Evolutionary conservation across 331 rosid genomes (phyloP), one percentile per base, ranked within the genome.

Genomic region (Pyracantha coccinea): DNA sequence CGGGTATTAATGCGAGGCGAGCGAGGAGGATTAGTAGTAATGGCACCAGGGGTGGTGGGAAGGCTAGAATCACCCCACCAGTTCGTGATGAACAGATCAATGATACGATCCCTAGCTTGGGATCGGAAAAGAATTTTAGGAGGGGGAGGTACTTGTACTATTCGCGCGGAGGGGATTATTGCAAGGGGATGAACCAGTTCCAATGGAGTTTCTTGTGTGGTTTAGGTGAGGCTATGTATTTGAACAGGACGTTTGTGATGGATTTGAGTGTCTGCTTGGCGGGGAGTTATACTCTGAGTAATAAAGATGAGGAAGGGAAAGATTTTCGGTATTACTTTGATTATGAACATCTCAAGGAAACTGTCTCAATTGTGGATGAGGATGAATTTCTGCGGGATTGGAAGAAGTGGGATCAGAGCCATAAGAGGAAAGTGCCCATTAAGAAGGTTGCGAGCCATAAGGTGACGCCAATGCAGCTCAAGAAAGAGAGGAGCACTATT

Each of bases 201-300:
- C 19, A 92, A 80, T 95, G 99, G 99, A 95, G 99, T 79, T 90
- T 92, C 84, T 86, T 95, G 91, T 95, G 99, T 76, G 97, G 97
- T 13, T 84, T 95, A 75, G 99, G 99, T 21, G 99, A 95, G 81
- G 97, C 99, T 33, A 89, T 86, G 97, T 92, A 55, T 81, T 86
- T 95, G 92, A 90, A 92, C 78, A 85, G 97, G 76, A 95, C 99
- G 7, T 89, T 95, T 80, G 99, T 95, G 44, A 88, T 95, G 97
- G 99, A 95, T 86, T 84, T 95, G 90, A 90, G 88, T 80, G 53
- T 90, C 25, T 95, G 99, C 64, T 81, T 95, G 80, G 57, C 92
- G 17, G 80, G 92, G 7, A 78, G 86, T 77, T 94, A 92, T 77
- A 94, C 84, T 66, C 93, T 92, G 5, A 86, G 86, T 74, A 76